phyloP scores from a whole-genome alignment of 2,329 filamentous ascomycete genomes.

The Teratosphaeriaceae sp. region DNA sequence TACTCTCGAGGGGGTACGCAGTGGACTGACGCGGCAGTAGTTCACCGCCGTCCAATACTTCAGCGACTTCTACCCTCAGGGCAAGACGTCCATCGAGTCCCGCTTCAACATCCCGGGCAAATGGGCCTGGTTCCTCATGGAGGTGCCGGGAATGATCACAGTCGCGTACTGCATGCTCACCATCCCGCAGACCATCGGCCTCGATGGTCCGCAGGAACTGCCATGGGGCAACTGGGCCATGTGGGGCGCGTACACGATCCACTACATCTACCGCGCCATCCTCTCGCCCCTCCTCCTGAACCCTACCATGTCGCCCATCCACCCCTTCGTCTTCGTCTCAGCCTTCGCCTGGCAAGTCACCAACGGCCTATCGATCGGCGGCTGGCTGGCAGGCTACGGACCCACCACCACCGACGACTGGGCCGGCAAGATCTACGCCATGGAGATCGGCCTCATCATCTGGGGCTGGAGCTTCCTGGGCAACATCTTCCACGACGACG shows the following conservation, averaged over 20 bases:
- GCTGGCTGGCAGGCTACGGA: constrained; percentile 78
- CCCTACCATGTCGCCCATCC: constrained; percentile 88
- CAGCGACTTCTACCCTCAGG: constrained; percentile 77
- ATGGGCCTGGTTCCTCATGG: constrained; percentile 83
- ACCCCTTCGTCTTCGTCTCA: constrained; percentile 57
- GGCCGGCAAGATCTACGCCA: constrained; percentile 37
- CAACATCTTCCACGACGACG: constrained; percentile 87
- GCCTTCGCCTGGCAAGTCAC: constrained; percentile 69
- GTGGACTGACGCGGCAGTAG: constrained; percentile 40
- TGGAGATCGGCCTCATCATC: constrained; percentile 60
- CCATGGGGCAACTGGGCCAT: constrained; percentile 78
- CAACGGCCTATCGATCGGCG: constrained; percentile 72
- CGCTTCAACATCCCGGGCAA: constrained; percentile 82
- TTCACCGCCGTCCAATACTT: constrained; percentile 68
- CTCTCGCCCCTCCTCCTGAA: constrained; percentile 71
- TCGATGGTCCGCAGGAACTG: constrained; percentile 43
- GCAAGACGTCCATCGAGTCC: constrained; percentile 76
- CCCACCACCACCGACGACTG: constrained; percentile 53
- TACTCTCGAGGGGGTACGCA: neutral
- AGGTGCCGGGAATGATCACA: constrained; percentile 68
- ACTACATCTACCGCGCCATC: constrained; percentile 87
- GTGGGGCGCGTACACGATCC: constrained; percentile 64
- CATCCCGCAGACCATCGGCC: constrained; percentile 53
- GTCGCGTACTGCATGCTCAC: constrained; percentile 72
- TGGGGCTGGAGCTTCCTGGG: constrained; percentile 70